phyloP scores from a whole-genome alignment of 306 rosid species.

The Quercus suber region DNA sequence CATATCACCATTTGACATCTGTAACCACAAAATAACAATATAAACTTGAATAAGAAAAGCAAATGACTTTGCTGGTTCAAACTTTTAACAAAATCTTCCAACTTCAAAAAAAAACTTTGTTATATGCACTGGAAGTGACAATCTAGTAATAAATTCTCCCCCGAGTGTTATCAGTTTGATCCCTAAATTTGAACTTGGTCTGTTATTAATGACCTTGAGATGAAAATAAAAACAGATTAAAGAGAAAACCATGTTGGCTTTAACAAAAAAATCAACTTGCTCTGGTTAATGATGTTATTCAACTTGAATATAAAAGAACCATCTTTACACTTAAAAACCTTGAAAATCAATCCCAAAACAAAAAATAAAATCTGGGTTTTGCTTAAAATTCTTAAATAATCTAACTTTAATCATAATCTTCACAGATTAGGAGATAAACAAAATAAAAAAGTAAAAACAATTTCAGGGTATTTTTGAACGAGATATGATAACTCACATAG shows the following conservation, averaged over 20 bases:
- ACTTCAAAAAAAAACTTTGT: too few species aligned
- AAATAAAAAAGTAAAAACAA: not conserved
- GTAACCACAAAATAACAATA: constrained; percentile 15
- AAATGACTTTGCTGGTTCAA: not conserved
- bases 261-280: not conserved
- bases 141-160: not conserved
- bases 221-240: not conserved
- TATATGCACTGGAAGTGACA: not conserved
- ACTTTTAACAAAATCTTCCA: not conserved
- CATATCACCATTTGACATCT: constrained; percentile 95
- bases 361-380: not conserved
- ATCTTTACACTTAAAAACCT: not conserved
- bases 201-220: not conserved
- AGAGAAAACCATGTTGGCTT: too few species aligned
- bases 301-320: not conserved
- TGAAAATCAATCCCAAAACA: not conserved
- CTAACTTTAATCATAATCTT: not conserved
- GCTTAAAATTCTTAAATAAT: not conserved
- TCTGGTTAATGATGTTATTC: not conserved
- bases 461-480: not conserved
- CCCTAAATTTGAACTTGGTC: not conserved
- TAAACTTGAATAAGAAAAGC: not conserved
- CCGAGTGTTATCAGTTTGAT: not conserved
- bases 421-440: not conserved
- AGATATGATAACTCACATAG: constrained; percentile 61